Conservation (phyloP, 192 early-diverging fungal species). For the Chytriomyces sp. region DNA sequence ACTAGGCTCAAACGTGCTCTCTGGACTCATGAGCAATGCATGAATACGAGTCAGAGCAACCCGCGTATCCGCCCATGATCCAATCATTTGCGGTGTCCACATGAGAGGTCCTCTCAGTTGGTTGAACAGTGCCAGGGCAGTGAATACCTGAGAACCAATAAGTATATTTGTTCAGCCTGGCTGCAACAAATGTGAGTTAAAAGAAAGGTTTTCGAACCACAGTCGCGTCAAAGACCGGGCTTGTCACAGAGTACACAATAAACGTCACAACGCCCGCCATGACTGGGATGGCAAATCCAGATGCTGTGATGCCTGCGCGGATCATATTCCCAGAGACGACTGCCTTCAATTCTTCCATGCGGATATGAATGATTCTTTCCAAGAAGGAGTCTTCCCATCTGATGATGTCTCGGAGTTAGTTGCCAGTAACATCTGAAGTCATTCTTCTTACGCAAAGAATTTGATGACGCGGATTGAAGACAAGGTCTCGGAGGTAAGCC, state of each 20-base stretch:
- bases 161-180: neutral
- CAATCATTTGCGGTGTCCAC: slow-evolving; percentile 54
- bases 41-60: slow-evolving; percentile 56
- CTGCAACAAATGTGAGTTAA: neutral
- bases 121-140: slow-evolving; percentile 52
- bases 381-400: slow-evolving; percentile 70
- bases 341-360: slow-evolving; percentile 47
- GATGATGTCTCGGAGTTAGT: neutral
- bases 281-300: slow-evolving; percentile 57
- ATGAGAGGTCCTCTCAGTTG: slow-evolving; percentile 47
- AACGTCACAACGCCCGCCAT: slow-evolving; percentile 48
- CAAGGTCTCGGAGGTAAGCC: slow-evolving; percentile 65
- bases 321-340: slow-evolving; percentile 18
- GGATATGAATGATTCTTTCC: slow-evolving; percentile 64
- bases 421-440: neutral
- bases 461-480: slow-evolving; percentile 77
- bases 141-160: slow-evolving; percentile 45
- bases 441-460: slow-evolving; percentile 63
- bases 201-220: neutral
- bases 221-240: slow-evolving; percentile 22
- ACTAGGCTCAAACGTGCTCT: slow-evolving; percentile 60
- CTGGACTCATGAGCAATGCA: slow-evolving; percentile 60
- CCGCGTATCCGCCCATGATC: slow-evolving; percentile 50
- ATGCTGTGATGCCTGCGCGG: slow-evolving; percentile 33
- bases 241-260: slow-evolving; percentile 45